Percentiles rank a stretch among this genome's conserved stretches.
phyloP scores from a whole-genome alignment of 2,329 filamentous ascomycete species.

The Diaporthe longicolla region DNA sequence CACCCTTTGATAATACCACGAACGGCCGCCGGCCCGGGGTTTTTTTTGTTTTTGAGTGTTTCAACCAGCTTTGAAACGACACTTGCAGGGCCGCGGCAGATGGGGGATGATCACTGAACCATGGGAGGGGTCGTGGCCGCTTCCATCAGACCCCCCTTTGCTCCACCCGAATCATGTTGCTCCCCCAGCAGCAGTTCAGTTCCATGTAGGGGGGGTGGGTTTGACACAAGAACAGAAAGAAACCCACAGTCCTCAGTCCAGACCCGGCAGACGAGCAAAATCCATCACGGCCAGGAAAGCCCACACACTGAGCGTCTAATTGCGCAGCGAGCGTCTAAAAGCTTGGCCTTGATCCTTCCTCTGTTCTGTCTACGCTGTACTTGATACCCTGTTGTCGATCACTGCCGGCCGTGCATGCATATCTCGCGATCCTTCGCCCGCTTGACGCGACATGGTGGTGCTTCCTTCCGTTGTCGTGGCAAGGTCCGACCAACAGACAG shows the following conservation, averaged over 20 bases:
- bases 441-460: slow-evolving; percentile 1
- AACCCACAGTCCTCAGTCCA: slow-evolving; percentile 1
- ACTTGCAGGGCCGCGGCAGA: slow-evolving; percentile 32
- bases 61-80: slow-evolving; percentile 24
- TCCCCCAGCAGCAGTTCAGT: slow-evolving; percentile 2
- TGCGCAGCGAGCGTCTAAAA: not conserved
- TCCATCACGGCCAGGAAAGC: not conserved
- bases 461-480: not conserved
- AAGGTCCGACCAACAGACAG: not conserved
- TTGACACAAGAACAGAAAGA: not conserved
- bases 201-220: not conserved
- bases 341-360: slow-evolving; percentile 9
- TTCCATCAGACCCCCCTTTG: not conserved
- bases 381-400: slow-evolving; percentile 10
- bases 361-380: not conserved
- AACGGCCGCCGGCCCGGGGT: slow-evolving; percentile 18
- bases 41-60: slow-evolving; percentile 23
- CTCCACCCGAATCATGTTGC: slow-evolving; percentile 21
- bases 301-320: not conserved
- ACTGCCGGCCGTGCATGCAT: slow-evolving; percentile 19
- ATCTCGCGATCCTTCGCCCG: not conserved
- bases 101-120: not conserved
- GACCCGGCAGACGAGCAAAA: slow-evolving; percentile 14
- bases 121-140: not conserved
- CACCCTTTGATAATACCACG: slow-evolving; percentile 3